A percentile compares a stretch with the other conserved stretches of the same genome.
Conservation (phyloP, 2,329 filamentous ascomycete species). For the Ambrosiella beaveri region DNA sequence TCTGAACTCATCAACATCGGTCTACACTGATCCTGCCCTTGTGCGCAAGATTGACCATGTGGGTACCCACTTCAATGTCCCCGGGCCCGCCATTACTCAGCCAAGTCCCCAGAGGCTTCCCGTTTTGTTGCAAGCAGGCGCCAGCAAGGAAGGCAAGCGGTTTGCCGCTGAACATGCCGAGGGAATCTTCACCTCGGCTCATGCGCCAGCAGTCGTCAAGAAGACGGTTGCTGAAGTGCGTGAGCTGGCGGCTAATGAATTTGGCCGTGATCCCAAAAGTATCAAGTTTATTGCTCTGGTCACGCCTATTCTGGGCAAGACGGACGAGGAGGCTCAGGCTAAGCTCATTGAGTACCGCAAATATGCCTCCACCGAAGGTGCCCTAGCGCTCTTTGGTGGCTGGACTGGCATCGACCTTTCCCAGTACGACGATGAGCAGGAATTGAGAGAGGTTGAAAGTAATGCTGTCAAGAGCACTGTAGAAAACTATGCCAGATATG, state of each 20-base stretch:
- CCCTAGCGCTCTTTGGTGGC: conserved; percentile 52
- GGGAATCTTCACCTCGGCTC: conserved; percentile 51
- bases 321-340: conserved; percentile 45
- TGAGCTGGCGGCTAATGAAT: conserved; percentile 26
- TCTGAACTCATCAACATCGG: conserved; percentile 36
- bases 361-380: conserved; percentile 45
- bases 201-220: conserved; percentile 42
- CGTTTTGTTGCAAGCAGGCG: conserved; percentile 52
- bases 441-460: conserved; percentile 42
- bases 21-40: conserved; percentile 35
- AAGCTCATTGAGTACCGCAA: conserved; percentile 45
- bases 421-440: conserved; percentile 46
- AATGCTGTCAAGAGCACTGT: conserved; percentile 42
- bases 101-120: conserved; percentile 52
- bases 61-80: conserved; percentile 44
- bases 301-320: conserved; percentile 46
- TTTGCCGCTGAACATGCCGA: conserved; percentile 57
- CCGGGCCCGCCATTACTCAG: conserved; percentile 46
- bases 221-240: conserved; percentile 48
- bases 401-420: conserved; percentile 47
- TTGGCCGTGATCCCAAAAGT: conserved; percentile 38
- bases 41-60: conserved; percentile 50
- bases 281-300: conserved; percentile 54
- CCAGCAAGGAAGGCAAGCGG: conserved; percentile 44
- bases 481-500: conserved; percentile 36